These are phyloP conservation scores for Monilinia aucupariae DNA, from an alignment of 2,329 filamentous ascomycete species.

Conservation along the genomic window DNA sequence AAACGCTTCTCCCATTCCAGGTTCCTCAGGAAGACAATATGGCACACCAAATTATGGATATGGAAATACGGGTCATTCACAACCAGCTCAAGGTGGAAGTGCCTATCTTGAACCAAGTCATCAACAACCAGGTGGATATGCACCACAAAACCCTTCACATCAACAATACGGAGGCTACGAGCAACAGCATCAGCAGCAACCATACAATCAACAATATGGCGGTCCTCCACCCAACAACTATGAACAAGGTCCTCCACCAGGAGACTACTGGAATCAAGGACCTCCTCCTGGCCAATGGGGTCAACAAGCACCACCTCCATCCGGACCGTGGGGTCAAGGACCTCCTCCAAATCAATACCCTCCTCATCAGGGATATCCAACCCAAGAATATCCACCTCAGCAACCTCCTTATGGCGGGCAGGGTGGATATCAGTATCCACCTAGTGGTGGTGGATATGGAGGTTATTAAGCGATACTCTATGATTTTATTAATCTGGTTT, in stretches of 20 bases:
- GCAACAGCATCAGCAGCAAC: constrained; percentile 17
- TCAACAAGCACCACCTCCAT: constrained; percentile 7
- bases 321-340: constrained; percentile 7
- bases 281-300: constrained; percentile 7
- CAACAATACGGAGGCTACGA: constrained; percentile 13
- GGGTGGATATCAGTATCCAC: constrained; percentile 11
- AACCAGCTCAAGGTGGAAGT: constrained; percentile 22
- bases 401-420: constrained; percentile 22
- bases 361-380: constrained; percentile 4
- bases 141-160: constrained; percentile 18
- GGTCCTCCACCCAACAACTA: constrained; percentile 21
- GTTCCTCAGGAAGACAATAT: constrained; percentile 22
- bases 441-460: constrained; percentile 7
- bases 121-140: constrained; percentile 18
- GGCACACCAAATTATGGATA: constrained; percentile 30
- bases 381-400: constrained; percentile 19
- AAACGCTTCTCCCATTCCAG: constrained; percentile 24
- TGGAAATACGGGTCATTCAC: constrained; percentile 23
- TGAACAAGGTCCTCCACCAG: constrained; percentile 8
- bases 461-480: background rate
- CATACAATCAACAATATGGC: constrained; percentile 20
- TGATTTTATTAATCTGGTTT: background rate
- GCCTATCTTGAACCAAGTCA: constrained; percentile 26
- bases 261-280: constrained; percentile 17
- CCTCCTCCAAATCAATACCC: constrained; percentile 12